Evolutionary conservation across 768 basidiomycete genomes (phyloP).

Genomic region (Auricularia sp.): DNA sequence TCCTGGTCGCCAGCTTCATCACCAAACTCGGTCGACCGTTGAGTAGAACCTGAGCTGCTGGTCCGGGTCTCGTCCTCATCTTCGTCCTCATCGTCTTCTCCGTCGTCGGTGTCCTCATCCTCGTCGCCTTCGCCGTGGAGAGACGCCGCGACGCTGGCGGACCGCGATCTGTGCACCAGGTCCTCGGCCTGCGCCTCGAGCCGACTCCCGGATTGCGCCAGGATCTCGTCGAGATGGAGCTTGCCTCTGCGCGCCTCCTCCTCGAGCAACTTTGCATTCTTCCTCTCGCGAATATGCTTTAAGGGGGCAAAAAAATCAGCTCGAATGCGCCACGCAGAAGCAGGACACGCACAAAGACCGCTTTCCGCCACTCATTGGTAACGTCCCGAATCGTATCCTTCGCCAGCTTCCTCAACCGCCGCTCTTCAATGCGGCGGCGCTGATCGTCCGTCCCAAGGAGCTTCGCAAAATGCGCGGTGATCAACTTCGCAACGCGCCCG

Average conservation of each 20-base stretch:
- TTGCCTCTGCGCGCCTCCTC: slow-evolving; percentile 75
- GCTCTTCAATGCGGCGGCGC: slow-evolving; percentile 52
- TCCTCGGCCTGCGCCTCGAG: slow-evolving; percentile 76
- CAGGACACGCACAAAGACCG: slow-evolving; percentile 54
- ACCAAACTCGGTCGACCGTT: slow-evolving; percentile 7
- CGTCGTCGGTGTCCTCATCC: slow-evolving; percentile 10
- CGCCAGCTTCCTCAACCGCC: slow-evolving; percentile 52
- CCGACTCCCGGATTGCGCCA: slow-evolving; percentile 81
- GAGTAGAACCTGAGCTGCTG: slow-evolving; percentile 9
- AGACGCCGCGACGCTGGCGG: slow-evolving; percentile 29
- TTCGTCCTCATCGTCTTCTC: slow-evolving; percentile 15
- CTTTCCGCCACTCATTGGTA: slow-evolving; percentile 77
- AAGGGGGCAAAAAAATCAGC: neutral
- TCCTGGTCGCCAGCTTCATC: slow-evolving; percentile 28
- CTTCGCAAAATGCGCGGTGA: slow-evolving; percentile 69
- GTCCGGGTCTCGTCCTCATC: slow-evolving; percentile 19
- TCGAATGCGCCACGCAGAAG: neutral
- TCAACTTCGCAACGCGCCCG: slow-evolving; percentile 48
- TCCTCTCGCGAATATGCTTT: slow-evolving; percentile 67
- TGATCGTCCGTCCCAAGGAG: slow-evolving; percentile 54
- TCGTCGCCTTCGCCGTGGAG: slow-evolving; percentile 9
- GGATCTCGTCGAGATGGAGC: slow-evolving; percentile 80
- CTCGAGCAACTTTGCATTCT: slow-evolving; percentile 50
- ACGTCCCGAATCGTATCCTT: slow-evolving; percentile 65
- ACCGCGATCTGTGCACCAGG: slow-evolving; percentile 37